Evolutionary conservation across 441 rosid genomes (phyloP).

Genomic region (Rhodomyrtus psidioides): DNA sequence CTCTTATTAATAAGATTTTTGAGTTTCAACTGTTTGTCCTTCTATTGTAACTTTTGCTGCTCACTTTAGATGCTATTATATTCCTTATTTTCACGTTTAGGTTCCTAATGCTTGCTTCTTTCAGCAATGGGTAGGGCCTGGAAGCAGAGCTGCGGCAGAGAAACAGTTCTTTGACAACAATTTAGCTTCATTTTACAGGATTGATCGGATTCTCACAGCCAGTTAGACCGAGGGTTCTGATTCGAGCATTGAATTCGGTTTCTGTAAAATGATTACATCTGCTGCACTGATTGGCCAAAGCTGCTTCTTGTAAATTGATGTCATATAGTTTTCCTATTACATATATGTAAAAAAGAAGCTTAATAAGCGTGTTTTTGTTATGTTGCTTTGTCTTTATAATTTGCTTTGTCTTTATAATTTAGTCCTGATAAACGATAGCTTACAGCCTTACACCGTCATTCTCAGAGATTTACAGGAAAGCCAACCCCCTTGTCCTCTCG

Average conservation of each 20-base stretch:
- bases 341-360: background rate
- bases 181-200: constrained; percentile 94
- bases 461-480: background rate
- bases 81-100: background rate
- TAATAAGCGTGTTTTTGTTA: background rate
- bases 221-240: background rate
- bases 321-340: background rate
- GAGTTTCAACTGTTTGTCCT: too few species aligned
- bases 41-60: background rate
- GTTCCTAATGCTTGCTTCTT: constrained; percentile 16
- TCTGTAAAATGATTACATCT: background rate
- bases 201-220: constrained; percentile 63
- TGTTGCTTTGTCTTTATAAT: background rate
- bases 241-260: background rate
- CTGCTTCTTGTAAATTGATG: background rate
- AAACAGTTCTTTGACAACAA: constrained; percentile 82
- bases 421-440: background rate
- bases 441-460: constrained; percentile 27
- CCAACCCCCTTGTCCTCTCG: too few species aligned
- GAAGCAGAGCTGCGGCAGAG: constrained; percentile 92
- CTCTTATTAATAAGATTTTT: background rate
- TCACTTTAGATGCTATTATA: background rate
- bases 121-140: constrained; percentile 98
- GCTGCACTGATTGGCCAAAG: background rate
- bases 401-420: background rate